Evolutionary conservation across 495 filamentous ascomycete genomes (phyloP).

Genomic region (Amorphotheca resinae): DNA sequence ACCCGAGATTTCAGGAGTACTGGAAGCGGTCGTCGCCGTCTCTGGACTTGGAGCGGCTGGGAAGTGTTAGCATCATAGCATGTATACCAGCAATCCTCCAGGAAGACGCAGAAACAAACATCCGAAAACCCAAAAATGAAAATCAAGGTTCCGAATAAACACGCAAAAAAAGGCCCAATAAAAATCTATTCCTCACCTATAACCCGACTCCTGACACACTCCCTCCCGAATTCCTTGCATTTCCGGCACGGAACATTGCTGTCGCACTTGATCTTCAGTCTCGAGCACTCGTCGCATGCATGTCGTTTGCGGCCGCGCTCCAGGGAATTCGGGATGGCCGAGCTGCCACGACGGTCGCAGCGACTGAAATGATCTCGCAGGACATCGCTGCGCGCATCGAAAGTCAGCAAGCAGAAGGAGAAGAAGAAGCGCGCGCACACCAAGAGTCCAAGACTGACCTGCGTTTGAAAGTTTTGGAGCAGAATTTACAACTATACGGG

Average conservation of each 20-base stretch:
- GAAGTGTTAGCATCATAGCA: slow-evolving; percentile 1
- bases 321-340: slow-evolving; percentile 15
- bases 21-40: slow-evolving; percentile 4
- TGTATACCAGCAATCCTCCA: too few species aligned
- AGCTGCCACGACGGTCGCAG: slow-evolving; percentile 16
- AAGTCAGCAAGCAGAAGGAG: slow-evolving; percentile 4
- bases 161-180: too few species aligned
- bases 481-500: slow-evolving; percentile 21
- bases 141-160: too few species aligned
- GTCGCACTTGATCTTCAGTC: slow-evolving; percentile 22
- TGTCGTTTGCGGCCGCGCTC: slow-evolving; percentile 20
- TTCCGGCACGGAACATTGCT: slow-evolving; percentile 19
- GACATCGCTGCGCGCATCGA: slow-evolving; percentile 13
- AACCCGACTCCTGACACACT: slow-evolving; percentile 17
- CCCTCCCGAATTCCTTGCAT: slow-evolving; percentile 20
- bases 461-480: slow-evolving; percentile 22
- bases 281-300: slow-evolving; percentile 21
- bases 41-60: slow-evolving; percentile 14
- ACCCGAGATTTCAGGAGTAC: slow-evolving; percentile 11
- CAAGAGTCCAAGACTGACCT: slow-evolving; percentile 13
- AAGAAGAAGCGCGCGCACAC: not conserved
- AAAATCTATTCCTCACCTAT: slow-evolving; percentile 3
- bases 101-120: too few species aligned
- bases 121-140: too few species aligned
- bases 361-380: slow-evolving; percentile 21